phyloP scores from a whole-genome alignment of 805 yeast species.

The Scheffersomyces spartinae region DNA sequence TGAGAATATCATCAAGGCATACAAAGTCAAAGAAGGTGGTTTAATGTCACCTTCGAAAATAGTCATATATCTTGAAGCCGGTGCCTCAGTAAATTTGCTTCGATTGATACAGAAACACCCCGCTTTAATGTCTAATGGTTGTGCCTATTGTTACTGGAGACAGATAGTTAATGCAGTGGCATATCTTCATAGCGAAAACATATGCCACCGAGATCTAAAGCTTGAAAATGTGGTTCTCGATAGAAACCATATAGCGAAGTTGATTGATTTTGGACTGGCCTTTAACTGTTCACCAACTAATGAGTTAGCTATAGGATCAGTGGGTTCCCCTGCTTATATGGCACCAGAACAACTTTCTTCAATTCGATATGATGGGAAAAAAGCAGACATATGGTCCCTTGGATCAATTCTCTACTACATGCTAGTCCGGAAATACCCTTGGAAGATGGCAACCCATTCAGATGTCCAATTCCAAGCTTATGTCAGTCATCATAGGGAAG shows the following conservation, averaged over 20 bases:
- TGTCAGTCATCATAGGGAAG: too few species aligned
- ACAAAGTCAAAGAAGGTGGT: slow-evolving; percentile 15
- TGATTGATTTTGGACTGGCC: slow-evolving; percentile 34
- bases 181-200: slow-evolving; percentile 22
- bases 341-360: slow-evolving; percentile 36
- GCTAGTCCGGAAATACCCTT: slow-evolving; percentile 24
- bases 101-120: slow-evolving; percentile 4
- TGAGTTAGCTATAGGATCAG: slow-evolving; percentile 26
- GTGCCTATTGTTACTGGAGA: slow-evolving; percentile 22
- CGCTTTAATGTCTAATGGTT: slow-evolving; percentile 2
- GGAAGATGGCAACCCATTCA: slow-evolving; percentile 31
- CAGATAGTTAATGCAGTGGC: slow-evolving; percentile 28
- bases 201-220: slow-evolving; percentile 42
- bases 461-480: slow-evolving; percentile 13
- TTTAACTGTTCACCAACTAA: slow-evolving; percentile 2
- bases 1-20: slow-evolving; percentile 21
- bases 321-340: slow-evolving; percentile 32
- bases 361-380: slow-evolving; percentile 28
- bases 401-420: slow-evolving; percentile 32
- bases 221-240: slow-evolving; percentile 33
- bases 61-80: slow-evolving; percentile 25
- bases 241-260: slow-evolving; percentile 18
- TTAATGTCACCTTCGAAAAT: slow-evolving; percentile 12
- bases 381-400: slow-evolving; percentile 39
- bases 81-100: slow-evolving; percentile 9